A percentile compares a stretch with the other conserved stretches of the same genome.
These are phyloP conservation scores for Multifurca ochricompacta DNA, from an alignment of 768 basidiomycete species.

Conservation along the genomic window DNA sequence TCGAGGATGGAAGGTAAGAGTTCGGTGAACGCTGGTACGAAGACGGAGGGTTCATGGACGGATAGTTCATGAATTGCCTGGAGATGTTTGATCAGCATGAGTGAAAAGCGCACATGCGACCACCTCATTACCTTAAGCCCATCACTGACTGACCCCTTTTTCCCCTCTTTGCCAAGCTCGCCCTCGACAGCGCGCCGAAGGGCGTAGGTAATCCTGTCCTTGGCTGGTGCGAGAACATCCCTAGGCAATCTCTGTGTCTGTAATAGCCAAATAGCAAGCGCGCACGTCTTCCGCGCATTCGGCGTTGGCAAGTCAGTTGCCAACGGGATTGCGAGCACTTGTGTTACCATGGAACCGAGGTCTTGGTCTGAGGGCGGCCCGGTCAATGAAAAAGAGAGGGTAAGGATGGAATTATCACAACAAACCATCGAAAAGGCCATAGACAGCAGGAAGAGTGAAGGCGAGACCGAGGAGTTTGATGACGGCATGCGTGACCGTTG, in stretches of 20 bases:
- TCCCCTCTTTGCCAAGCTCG: conserved; percentile 81
- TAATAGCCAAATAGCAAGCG: conserved; percentile 65
- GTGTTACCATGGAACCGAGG: conserved; percentile 50
- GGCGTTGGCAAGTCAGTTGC: conserved; percentile 65
- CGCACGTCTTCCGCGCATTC: conserved; percentile 81
- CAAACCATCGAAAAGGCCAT: conserved; percentile 55
- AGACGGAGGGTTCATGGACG: conserved; percentile 52
- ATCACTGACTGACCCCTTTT: conserved; percentile 75
- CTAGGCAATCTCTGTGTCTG: conserved; percentile 64
- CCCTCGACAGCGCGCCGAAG: conserved; percentile 73
- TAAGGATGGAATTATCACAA: conserved; percentile 15
- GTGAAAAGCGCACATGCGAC: neutral
- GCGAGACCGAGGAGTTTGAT: conserved; percentile 56
- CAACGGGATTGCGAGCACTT: conserved; percentile 65
- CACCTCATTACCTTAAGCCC: conserved; percentile 72
- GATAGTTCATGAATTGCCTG: conserved; percentile 71
- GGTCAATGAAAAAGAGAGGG: conserved; percentile 3
- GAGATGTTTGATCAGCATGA: conserved; percentile 4
- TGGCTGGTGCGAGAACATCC: conserved; percentile 51
- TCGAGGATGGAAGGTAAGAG: conserved; percentile 55
- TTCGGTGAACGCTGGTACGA: conserved; percentile 57
- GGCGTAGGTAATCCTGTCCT: conserved; percentile 61
- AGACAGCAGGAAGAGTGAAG: conserved; percentile 52
- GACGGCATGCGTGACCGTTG: conserved; percentile 62
- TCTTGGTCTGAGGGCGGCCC: conserved; percentile 41